Evolutionary conservation across 305 asterid genomes (phyloP), one percentile per base, ranked within the genome.

Genomic region (Striga hermonthica): DNA sequence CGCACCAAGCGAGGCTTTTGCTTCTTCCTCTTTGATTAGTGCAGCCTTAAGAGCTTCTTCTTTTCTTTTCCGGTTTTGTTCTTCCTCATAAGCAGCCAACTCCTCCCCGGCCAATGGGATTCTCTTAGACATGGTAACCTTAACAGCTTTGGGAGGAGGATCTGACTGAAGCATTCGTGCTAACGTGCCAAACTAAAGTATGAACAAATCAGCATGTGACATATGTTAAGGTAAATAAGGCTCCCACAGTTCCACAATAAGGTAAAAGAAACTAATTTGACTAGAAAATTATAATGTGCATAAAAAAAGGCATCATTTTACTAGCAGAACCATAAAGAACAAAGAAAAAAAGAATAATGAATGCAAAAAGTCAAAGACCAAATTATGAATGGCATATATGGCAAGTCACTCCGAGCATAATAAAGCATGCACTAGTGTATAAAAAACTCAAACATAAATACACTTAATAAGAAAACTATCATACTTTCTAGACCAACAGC

Each of bases 121-220:
- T 77, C 96, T 90, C 84, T 80, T 81, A 43, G 98, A 87, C 91
- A 90, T 82, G 68, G 84, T 88, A 71, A 93, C 98, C 78, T 90
- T 90, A 76, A 93, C 98, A 76, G 95, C 97, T 86, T 86, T 90
- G 57, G 98, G 98, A 67, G 98, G 97, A 56, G 98, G 97, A 75
- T 87, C 97, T 65, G 98, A 85, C 82, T 93, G 97, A 81, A 93
- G 98, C 86, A 84, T 80, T 36, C 97, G 91, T 4, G 98, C 96
- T 73, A 90, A 73, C 39, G 98, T 93, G 73, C 78, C 94, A 83
- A 84, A 93, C 98, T 93, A 73, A 82, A 81, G 62, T n/a, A 66
- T 56, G 60, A 65, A 79, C 63, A 66, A 56, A 45, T 67, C 73
- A 64, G 67, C 35, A 57, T 11, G 57, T 67, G 70, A 60, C 8